These are phyloP conservation scores for Solanum appendiculatum DNA, from an alignment of 257 asterid genomes.

Conservation along the genomic window DNA sequence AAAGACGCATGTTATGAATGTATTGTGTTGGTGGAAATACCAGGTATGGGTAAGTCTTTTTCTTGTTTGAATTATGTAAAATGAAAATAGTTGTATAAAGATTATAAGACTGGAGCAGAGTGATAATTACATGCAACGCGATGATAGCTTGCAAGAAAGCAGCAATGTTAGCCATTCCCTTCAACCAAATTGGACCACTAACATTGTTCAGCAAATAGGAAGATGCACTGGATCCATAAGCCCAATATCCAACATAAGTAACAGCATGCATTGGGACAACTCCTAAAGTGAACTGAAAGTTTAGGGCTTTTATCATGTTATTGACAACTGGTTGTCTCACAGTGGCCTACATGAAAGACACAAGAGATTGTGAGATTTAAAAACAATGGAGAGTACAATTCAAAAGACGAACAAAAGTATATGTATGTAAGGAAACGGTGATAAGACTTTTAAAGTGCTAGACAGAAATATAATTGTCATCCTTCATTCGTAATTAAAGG, in stretches of 20 bases:
- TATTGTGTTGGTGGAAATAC: neutral
- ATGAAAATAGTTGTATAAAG: neutral
- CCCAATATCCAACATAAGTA: slow-evolving; percentile 92
- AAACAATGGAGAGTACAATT: too few relatives aligned
- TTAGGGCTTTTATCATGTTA: slow-evolving; percentile 86
- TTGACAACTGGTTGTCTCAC: slow-evolving; percentile 69
- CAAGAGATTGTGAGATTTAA: neutral
- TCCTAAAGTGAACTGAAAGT: slow-evolving; percentile 81
- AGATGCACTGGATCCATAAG: slow-evolving; percentile 66
- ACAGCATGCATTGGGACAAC: slow-evolving; percentile 83
- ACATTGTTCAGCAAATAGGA: slow-evolving; percentile 80
- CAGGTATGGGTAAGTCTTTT: neutral
- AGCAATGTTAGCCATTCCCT: slow-evolving; percentile 58
- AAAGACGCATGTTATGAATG: neutral
- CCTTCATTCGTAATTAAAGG: neutral
- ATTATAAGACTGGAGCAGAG: neutral
- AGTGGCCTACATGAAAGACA: slow-evolving; percentile 52
- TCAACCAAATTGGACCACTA: slow-evolving; percentile 72
- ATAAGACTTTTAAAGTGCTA: too few relatives aligned
- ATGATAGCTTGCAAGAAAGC: slow-evolving; percentile 82
- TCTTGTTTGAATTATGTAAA: neutral
- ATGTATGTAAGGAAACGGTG: too few relatives aligned
- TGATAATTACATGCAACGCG: slow-evolving; percentile 47
- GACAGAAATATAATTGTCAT: too few relatives aligned
- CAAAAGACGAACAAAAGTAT: too few relatives aligned